Percentiles rank a stretch among this genome's conserved stretches.
These are phyloP conservation scores for Colletotrichum sp. DNA, from an alignment of 2,329 filamentous ascomycete genomes.

Conservation along the genomic window DNA sequence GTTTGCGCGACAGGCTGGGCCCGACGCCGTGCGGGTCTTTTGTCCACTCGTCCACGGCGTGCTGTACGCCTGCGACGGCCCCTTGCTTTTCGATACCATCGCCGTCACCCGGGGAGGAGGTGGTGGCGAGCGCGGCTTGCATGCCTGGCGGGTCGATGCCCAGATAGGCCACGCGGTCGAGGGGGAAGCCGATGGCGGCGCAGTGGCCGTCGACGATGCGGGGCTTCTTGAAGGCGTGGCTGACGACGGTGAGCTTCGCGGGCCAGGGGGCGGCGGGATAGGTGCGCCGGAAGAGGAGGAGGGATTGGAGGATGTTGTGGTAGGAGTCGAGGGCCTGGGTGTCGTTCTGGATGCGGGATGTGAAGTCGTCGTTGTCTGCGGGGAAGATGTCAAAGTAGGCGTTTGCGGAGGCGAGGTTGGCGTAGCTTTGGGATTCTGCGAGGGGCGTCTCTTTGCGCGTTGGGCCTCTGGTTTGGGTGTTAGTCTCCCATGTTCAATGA, in stretches of 20 bases:
- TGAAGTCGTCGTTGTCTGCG: background rate
- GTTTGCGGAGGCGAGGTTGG: constrained; percentile 54
- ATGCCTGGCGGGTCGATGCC: constrained; percentile 69
- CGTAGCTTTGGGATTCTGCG: constrained; percentile 70
- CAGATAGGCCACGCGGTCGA: constrained; percentile 52
- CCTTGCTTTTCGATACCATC: constrained; percentile 35
- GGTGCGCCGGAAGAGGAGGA: constrained; percentile 62
- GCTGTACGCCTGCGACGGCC: constrained; percentile 45
- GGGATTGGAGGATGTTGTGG: constrained; percentile 81
- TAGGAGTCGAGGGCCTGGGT: constrained; percentile 82
- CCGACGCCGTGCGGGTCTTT: constrained; percentile 58
- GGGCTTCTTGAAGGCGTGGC: constrained; percentile 71
- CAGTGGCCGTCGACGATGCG: constrained; percentile 71
- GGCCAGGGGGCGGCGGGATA: constrained; percentile 60
- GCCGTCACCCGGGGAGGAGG: background rate
- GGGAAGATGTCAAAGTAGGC: constrained; percentile 47
- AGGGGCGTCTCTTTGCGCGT: constrained; percentile 62
- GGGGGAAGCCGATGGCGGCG: constrained; percentile 61
- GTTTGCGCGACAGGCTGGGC: constrained; percentile 50
- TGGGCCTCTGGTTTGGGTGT: constrained; percentile 54
- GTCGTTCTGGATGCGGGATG: constrained; percentile 62
- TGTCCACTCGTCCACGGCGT: constrained; percentile 54
- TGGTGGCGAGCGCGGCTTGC: constrained; percentile 22
- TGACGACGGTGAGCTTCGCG: constrained; percentile 63
- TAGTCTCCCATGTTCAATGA: background rate